Percentiles rank a stretch among this genome's conserved stretches.
Conservation (phyloP, 2,329 filamentous ascomycete species). For the Neofusicoccum sp. region DNA sequence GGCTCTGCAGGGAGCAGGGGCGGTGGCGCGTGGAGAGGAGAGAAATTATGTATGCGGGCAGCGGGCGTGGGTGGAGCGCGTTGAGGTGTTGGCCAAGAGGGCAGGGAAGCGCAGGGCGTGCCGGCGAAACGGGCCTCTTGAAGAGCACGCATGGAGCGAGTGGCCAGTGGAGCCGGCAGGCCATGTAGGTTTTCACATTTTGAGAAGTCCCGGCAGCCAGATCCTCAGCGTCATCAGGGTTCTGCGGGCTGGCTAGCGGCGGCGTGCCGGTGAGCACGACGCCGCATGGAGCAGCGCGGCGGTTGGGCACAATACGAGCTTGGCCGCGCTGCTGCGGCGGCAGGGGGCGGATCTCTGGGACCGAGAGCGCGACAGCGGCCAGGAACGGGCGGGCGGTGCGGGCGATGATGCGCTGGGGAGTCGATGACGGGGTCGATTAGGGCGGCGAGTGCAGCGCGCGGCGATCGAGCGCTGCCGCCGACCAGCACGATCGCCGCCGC, state of each 20-base stretch:
- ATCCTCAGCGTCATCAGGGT: conserved; percentile 15
- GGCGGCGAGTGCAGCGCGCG: neutral
- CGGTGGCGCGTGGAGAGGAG: neutral
- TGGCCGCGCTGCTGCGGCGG: neutral
- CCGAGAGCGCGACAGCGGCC: neutral
- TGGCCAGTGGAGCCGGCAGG: no score
- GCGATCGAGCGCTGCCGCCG: neutral
- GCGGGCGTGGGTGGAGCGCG: neutral
- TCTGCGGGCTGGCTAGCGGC: neutral
- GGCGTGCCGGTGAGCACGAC: neutral
- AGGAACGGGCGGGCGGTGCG: neutral
- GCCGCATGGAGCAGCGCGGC: neutral
- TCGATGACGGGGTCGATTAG: conserved; percentile 15
- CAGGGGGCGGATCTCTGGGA: conserved; percentile 2
- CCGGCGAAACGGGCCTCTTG: no score
- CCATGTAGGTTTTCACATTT: conserved; percentile 2
- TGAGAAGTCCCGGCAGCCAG: neutral
- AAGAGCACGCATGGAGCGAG: no score
- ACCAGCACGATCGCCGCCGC: neutral
- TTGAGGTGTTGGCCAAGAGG: neutral
- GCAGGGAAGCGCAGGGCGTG: neutral
- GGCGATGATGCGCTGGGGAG: neutral
- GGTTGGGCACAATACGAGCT: conserved; percentile 2
- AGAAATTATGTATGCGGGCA: neutral
- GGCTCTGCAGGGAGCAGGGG: neutral